Base-by-base conservation (phyloP, 345 rosid genomes). In the Aegle marmelos region DNA sequence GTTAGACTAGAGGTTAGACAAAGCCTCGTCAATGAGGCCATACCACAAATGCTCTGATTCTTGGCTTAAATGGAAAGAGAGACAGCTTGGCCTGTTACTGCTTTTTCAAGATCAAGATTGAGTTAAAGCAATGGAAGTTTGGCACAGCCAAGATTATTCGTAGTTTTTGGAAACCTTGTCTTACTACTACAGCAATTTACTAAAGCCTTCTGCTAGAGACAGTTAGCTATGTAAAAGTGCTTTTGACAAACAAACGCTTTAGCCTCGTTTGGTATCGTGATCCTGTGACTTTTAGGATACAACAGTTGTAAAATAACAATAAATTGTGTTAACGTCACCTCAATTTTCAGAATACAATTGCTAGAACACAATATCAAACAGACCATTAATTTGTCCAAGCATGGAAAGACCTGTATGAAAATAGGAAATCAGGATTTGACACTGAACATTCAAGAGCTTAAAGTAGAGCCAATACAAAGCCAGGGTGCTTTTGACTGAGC, bases 31-130 rank as follows among this genome's bases (percentile, higher is more conserved):
- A 71, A 74, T 62, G 78, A 70, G 65, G 74, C 63, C 69, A 76
- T 28, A 28, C 74, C 73, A n/a, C 65, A 76, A 80, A 80, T 73
- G 76, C 66, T 83, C 37, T 68, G 84, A 85, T 80, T 76, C 83
- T 82, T 80, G 79, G 81, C 88, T 85, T 86, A 76, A 45, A 74
- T 75, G 78, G 86, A 79, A 88, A 86, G 86, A 77, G 71, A 81
- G 22, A 83, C 87, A 79, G 78, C 83, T 60, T 82, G 79, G 83
- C 78, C 80, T 79, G 84, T 39, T 76, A 48, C 65, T 65, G 81
- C 77, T 74, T 70, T 80, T 69, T 59, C 83, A 79, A 79, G 68
- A 56, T 45, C 63, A 67, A 24, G n/a, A 60, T 31, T 54, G 65
- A 74, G 72, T 76, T 69, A 77, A 81, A 79, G 28, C 57, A 34